Base-by-base conservation (phyloP, 768 basidiomycete species). In the Lactarius hengduanensis region DNA sequence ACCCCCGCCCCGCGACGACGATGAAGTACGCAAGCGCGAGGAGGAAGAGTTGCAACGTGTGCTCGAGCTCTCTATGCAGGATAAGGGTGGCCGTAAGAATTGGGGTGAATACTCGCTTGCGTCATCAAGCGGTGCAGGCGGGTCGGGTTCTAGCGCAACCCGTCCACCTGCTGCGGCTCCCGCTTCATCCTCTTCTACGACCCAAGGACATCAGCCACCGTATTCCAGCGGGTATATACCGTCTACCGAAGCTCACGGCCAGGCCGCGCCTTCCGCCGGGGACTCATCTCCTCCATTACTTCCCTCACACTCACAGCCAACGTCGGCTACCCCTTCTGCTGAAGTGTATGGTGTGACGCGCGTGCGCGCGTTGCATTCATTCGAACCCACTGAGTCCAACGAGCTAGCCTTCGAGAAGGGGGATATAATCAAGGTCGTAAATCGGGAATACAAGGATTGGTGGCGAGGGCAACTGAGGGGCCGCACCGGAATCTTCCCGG, bases 11-110 rank as follows among this genome's bases (percentile, higher is more conserved):
- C 88, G 86, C 1, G 74, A 84, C 0, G 91, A 92, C 68, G 93
- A 94, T 67, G 92, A 92, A 15, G 84, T 86, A 53, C 84, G 91
- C 15, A 81, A 92, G 15, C 84, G 85, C 66, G 96, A 98, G 74
- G 96, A 98, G 72, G 96, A 96, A 73, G 96, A 98, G 71, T 86
- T 98, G 2, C 92, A 94, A 73, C 86, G 94, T 5, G 96, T 89
- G 0, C 81, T 98, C 32, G 95, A 96, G 73, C 87, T 97, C 79
- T 93, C 91, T n/a, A 89, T 94, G 79, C 87, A 89, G 62, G 95
- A 98, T 74, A 90, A 89, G 69, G 95, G 95, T 13, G 95, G 94
- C 0, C 82, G 92, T 57, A 71, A 74, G 6, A 79, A 82, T 40
- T 88, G 87, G 83, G 68, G 79, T 0, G 74, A 78, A 9, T 84